Base-by-base conservation (phyloP, 306 rosid genomes). In the Vigna unguiculata region DNA sequence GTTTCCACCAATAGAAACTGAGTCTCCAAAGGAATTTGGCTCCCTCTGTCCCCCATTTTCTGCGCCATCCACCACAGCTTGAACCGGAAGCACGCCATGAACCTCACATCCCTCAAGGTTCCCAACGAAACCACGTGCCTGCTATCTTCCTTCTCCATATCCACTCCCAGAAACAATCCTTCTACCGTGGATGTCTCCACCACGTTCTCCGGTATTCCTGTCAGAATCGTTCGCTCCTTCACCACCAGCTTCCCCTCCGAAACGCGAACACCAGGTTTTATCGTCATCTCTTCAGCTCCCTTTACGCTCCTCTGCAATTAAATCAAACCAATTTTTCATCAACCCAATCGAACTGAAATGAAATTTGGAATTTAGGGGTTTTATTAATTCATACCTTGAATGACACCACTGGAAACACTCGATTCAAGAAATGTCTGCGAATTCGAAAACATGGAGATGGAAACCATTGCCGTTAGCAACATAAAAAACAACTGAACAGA, bases 1-100 rank as follows among this genome's bases (percentile, higher is more conserved):
- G 92, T 85, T 49, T 95, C 97, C 7, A 90, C 78, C 85, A 95
- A 78, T 21, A 95, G 54, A 75, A 95, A 92, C 9, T 95, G 99
- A 16, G 99, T 95, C 59, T 95, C 99, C 0, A 92, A 80, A 0
- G 97, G 99, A 51, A 95, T 84, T 4, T 95, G 92, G 1, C 80
- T 75, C 12, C 97, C 97, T 61, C 45, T 79, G 13, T 87, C 89
- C 7, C 99, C 99, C 97, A 90, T 92, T 48, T 86, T 92, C 69
- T 95, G 99, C 8, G 97, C 85, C 99, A 95, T 95, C 99, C 97
- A 95, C 97, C 97, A 95, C 0, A 95, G 55, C 88, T 95, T 95
- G 90, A 95, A 95, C 47, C 98, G 82, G 66, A 95, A 95, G 66
- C 93, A 87, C 20, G 98, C 91, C 80, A 89, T 28, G 86, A 95